Evolutionary conservation across 331 rosid genomes (phyloP).

Genomic region (Pyracantha coccinea): DNA sequence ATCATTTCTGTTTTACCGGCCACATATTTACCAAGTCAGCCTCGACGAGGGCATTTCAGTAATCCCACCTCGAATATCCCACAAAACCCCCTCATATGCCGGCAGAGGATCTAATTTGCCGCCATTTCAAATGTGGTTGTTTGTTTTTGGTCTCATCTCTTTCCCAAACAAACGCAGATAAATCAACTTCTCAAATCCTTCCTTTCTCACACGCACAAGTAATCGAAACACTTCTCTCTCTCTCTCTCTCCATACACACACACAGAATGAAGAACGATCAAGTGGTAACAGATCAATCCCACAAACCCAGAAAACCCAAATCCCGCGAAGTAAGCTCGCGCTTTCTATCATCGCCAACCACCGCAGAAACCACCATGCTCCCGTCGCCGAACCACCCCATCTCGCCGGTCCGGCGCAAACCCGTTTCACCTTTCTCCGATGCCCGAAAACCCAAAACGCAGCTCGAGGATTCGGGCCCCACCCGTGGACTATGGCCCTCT

Average conservation of each 20-base stretch:
- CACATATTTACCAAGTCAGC: not conserved
- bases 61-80: not conserved
- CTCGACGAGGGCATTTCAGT: not conserved
- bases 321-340: slow-evolving; percentile 49
- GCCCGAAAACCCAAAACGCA: slow-evolving; percentile 9
- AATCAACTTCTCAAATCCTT: not conserved
- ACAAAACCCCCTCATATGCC: not conserved
- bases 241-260: not conserved
- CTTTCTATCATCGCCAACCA: slow-evolving; percentile 19
- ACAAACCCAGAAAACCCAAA: slow-evolving; percentile 29
- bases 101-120: slow-evolving; percentile 8
- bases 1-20: not conserved
- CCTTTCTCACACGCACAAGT: not conserved
- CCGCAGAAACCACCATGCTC: slow-evolving; percentile 27
- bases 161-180: not conserved
- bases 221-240: not conserved
- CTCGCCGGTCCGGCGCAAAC: slow-evolving; percentile 29
- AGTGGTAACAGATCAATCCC: slow-evolving; percentile 18
- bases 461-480: slow-evolving; percentile 27
- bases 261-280: not conserved
- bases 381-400: slow-evolving; percentile 23
- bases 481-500: slow-evolving; percentile 60
- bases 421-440: not conserved
- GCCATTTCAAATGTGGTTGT: not conserved
- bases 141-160: slow-evolving; percentile 9